Base-by-base conservation (phyloP, 345 rosid species). In the Brassica juncea region DNA sequence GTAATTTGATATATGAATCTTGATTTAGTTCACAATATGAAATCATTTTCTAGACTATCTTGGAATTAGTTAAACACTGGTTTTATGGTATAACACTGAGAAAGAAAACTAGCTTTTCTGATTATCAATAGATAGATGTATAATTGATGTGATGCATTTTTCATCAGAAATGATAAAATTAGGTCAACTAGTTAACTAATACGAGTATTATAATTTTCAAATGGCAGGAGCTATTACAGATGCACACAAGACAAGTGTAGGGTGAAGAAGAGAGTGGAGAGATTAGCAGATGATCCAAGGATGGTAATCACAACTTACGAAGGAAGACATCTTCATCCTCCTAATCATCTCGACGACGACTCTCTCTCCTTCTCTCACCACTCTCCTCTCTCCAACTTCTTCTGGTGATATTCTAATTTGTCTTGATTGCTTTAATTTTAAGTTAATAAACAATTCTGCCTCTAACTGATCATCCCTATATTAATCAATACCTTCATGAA, bases 231-330 rank as follows among this genome's bases (percentile, higher is more conserved):
- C 88, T 95, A 95, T 71, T 95, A 95, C 65, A 88, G 98, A 10
- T 95, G 99, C 63, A 95, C 99, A 15, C 90, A 95, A 78, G 98
- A 93, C 60, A 95, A 85, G 42, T 95, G 99, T 81, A 83, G 90
- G 4, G 99, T 95, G 57, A 95, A 95, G 92, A 95, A 95, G 82
- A 83, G 99, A 30, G 99, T 95, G 66, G 99, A 95, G 84, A 87
- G 99, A 87, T 83, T 95, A 83, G 98, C 98, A 0, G 99, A 95
- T 77, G 99, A 95, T 78, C 98, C 98, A 57, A 87, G 98, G 81
- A 95, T 95, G 99, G 99, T 95, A 42, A 95, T 95, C 54, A 95
- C 99, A 44, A 93, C 99, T 28, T 95, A 95, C 65, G 99, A 95
- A 83, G 99, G 99, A 32, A 85, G 99, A 67, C 99, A 95, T 32